Evolutionary conservation across 2,329 filamentous ascomycete species (phyloP).

Genomic region (Aspergillus fructus): DNA sequence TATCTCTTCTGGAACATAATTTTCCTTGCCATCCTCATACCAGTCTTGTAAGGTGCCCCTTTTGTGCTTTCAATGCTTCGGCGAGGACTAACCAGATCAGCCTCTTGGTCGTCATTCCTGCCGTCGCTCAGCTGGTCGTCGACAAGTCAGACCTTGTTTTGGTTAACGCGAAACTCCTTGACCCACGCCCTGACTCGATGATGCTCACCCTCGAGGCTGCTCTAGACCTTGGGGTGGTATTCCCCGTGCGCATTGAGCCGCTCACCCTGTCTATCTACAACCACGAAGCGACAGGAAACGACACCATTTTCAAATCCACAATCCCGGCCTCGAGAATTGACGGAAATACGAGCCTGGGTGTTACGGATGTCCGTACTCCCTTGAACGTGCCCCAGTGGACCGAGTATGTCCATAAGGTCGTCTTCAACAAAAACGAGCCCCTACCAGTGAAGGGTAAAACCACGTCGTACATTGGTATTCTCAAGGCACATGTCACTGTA

Average conservation of each 20-base stretch:
- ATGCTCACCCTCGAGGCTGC: slow-evolving; percentile 35
- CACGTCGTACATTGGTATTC: slow-evolving; percentile 29
- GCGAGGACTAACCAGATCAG: slow-evolving; percentile 23
- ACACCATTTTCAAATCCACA: slow-evolving; percentile 28
- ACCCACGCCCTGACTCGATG: slow-evolving; percentile 34
- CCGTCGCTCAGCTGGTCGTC: slow-evolving; percentile 41
- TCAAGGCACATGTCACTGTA: slow-evolving; percentile 35
- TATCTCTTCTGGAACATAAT: slow-evolving; percentile 36
- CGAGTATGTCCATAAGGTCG: slow-evolving; percentile 32
- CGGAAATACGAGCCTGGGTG: slow-evolving; percentile 37
- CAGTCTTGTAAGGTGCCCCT: slow-evolving; percentile 35
- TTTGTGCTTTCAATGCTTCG: background rate
- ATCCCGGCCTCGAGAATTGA: slow-evolving; percentile 27
- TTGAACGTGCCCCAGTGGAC: slow-evolving; percentile 30
- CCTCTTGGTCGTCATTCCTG: slow-evolving; percentile 42
- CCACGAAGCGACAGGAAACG: slow-evolving; percentile 25
- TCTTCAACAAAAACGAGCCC: slow-evolving; percentile 26
- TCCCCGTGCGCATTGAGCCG: slow-evolving; percentile 39
- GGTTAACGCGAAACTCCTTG: slow-evolving; percentile 33
- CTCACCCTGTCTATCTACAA: slow-evolving; percentile 35
- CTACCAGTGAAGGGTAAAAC: slow-evolving; percentile 30
- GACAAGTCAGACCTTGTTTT: slow-evolving; percentile 38
- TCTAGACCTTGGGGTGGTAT: slow-evolving; percentile 34
- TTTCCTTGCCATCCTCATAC: slow-evolving; percentile 40
- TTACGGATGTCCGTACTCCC: slow-evolving; percentile 23